A percentile compares a stretch with the other conserved stretches of the same genome.
phyloP scores from a whole-genome alignment of 2,329 filamentous ascomycete species.

The Macrophomina phaseolina region DNA sequence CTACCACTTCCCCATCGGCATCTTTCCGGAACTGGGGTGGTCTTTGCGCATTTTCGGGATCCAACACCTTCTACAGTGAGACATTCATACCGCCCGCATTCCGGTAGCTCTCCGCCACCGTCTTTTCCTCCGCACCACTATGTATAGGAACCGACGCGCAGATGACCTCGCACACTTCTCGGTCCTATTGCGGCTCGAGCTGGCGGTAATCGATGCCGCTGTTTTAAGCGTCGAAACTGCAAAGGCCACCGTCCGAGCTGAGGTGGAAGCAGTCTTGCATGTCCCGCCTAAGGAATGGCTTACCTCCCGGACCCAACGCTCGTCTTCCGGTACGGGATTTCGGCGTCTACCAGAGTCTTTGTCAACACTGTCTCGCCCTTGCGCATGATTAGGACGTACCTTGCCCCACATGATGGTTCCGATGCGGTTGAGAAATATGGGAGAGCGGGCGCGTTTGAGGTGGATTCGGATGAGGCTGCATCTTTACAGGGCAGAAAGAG shows the following conservation, averaged over 20 bases:
- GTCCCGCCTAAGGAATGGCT: not conserved
- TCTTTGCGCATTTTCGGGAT: not conserved
- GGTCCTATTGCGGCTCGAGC: not conserved
- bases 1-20: not conserved
- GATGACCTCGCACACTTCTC: not conserved
- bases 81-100: not conserved
- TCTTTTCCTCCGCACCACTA: not conserved
- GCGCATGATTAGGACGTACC: not conserved
- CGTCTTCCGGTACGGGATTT: not conserved
- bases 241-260: not conserved
- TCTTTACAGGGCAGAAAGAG: no score
- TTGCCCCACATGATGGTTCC: no score
- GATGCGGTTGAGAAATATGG: no score
- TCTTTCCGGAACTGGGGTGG: not conserved
- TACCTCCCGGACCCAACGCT: not conserved
- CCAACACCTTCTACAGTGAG: not conserved
- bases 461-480: no score
- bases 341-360: no score
- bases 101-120: not conserved
- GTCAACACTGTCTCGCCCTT: no score
- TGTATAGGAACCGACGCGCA: not conserved
- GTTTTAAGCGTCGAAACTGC: not conserved
- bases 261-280: not conserved
- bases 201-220: not conserved
- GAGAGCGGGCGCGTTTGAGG: no score